Conservation (phyloP, 208 protist species). For the Acanthamoeba divionensis region DNA sequence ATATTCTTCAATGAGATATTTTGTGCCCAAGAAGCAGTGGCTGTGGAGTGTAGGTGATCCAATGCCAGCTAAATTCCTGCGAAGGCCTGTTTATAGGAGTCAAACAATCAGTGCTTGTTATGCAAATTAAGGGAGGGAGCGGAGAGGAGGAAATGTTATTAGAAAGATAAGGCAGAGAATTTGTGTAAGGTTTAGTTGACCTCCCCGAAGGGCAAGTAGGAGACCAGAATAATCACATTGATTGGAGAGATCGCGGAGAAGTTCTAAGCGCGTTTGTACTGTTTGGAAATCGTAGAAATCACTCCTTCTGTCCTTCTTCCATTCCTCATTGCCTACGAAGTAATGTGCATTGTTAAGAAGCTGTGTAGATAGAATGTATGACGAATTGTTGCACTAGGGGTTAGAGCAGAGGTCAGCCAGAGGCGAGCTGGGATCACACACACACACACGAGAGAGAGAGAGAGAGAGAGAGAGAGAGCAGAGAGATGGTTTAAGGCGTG, state of each 20-base stretch:
- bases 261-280: not conserved
- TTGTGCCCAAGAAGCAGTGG: conserved; percentile 59
- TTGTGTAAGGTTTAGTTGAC: no score
- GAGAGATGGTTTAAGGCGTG: no score
- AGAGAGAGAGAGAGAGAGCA: not conserved
- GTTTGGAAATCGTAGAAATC: not conserved
- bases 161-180: no score
- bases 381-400: not conserved
- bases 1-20: conserved; percentile 69
- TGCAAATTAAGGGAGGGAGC: not conserved
- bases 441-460: no score
- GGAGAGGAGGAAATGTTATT: no score
- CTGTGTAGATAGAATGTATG: not conserved
- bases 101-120: not conserved
- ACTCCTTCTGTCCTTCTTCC: not conserved
- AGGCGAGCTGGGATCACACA: not conserved
- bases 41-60: conserved; percentile 46
- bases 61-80: conserved; percentile 64
- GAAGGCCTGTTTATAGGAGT: not conserved
- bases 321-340: not conserved
- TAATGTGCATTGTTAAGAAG: not conserved
- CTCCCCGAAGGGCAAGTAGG: not conserved
- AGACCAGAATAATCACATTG: not conserved
- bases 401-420: not conserved
- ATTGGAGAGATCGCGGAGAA: not conserved